Evolutionary conservation across 2,329 filamentous ascomycete genomes (phyloP).

Genomic region (Bipolaris oryzae): DNA sequence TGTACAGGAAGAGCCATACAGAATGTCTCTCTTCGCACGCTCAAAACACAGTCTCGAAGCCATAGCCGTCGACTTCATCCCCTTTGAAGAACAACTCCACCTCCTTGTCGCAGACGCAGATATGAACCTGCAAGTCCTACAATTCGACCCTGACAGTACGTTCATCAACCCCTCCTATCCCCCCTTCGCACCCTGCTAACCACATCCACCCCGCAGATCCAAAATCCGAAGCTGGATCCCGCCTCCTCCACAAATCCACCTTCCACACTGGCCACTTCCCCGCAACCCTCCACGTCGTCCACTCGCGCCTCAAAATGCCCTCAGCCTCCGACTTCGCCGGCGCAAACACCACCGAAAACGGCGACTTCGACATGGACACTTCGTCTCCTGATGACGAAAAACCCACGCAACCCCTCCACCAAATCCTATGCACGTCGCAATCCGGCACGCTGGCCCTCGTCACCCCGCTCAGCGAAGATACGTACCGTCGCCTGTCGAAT

Average conservation of each 20-base stretch:
- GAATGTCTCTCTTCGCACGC: constrained; percentile 91
- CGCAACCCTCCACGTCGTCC: constrained; percentile 76
- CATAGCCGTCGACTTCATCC: constrained; percentile 83
- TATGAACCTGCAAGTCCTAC: constrained; percentile 83
- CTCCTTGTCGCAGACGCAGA: constrained; percentile 84
- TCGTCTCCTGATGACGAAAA: neutral
- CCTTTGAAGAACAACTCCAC: constrained; percentile 80
- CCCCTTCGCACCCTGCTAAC: constrained; percentile 4
- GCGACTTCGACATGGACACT: constrained; percentile 1
- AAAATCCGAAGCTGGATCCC: constrained; percentile 86
- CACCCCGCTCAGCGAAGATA: constrained; percentile 75
- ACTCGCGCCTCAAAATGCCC: constrained; percentile 63
- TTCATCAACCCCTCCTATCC: constrained; percentile 24
- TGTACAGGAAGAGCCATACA: constrained; percentile 83
- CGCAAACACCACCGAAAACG: constrained; percentile 32
- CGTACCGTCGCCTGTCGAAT: constrained; percentile 82
- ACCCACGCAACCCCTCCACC: constrained; percentile 27
- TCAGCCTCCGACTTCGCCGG: constrained; percentile 33
- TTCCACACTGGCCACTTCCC: constrained; percentile 86
- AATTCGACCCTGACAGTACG: constrained; percentile 94
- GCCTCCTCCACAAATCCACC: constrained; percentile 83
- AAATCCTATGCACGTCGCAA: constrained; percentile 47
- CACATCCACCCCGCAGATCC: constrained; percentile 66
- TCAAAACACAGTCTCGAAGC: constrained; percentile 78
- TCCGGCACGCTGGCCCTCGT: constrained; percentile 80